A percentile compares a stretch with the other conserved stretches of the same genome.
phyloP scores from a whole-genome alignment of 106 monocot species.

The Dendrobium catenatum region DNA sequence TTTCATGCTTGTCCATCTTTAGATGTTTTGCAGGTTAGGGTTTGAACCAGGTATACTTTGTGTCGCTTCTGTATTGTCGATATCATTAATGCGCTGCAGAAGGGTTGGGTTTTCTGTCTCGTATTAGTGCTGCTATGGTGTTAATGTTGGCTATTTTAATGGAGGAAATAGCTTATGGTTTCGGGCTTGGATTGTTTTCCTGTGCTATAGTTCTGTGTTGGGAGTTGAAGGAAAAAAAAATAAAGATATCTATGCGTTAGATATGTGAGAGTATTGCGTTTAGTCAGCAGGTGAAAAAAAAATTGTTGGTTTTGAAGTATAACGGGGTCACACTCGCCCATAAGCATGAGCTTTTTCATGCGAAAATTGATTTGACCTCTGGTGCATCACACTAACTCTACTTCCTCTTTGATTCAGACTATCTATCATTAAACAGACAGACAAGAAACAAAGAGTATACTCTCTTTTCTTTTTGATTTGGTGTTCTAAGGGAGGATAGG shows the following conservation, averaged over 20 bases:
- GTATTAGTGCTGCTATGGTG: neutral
- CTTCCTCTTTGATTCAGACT: neutral
- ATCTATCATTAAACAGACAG: neutral
- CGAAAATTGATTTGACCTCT: neutral
- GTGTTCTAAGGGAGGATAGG: neutral
- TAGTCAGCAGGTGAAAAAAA: neutral
- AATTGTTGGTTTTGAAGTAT: neutral
- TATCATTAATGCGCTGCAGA: neutral
- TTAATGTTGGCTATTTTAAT: neutral
- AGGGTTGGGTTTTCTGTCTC: neutral
- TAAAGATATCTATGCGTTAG: neutral
- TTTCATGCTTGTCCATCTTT: neutral
- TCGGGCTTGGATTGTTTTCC: neutral
- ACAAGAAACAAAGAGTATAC: neutral
- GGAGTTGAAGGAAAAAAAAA: neutral
- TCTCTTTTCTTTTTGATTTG: neutral
- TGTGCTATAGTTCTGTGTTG: neutral
- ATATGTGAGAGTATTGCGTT: neutral
- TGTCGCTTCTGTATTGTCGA: neutral
- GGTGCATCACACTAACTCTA: neutral
- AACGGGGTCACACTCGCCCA: neutral
- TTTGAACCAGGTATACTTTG: neutral
- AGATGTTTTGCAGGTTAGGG: neutral
- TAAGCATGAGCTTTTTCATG: neutral
- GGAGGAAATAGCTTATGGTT: no score